Evolutionary conservation across 2,329 filamentous ascomycete species (phyloP).

Genomic region (Arthrobotrys sphaeroides): DNA sequence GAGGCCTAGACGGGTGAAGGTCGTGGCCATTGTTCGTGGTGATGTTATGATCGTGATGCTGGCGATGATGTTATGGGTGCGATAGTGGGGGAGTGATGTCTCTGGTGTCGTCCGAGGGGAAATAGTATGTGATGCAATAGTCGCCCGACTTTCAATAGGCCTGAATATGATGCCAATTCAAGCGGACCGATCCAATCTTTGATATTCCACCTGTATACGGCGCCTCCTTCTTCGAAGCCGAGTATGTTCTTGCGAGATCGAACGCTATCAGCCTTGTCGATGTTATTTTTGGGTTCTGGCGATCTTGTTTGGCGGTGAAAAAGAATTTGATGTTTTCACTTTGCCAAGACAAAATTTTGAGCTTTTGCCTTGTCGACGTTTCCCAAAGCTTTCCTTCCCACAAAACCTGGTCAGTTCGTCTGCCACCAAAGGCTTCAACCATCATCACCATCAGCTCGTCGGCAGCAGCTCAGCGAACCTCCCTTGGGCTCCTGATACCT

Average conservation of each 20-base stretch:
- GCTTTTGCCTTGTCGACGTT: conserved; percentile 27
- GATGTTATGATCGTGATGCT: background rate
- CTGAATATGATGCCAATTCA: too few relatives aligned
- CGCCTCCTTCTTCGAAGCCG: background rate
- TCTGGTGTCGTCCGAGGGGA: background rate
- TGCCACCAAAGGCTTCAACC: background rate
- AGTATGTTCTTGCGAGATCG: background rate
- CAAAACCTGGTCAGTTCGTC: background rate
- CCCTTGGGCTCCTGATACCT: too few relatives aligned
- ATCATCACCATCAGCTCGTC: background rate
- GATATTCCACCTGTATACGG: background rate
- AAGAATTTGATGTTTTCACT: conserved; percentile 4
- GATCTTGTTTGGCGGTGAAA: background rate
- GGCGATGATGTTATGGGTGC: background rate
- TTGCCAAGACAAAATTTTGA: conserved; percentile 49
- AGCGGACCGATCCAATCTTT: background rate
- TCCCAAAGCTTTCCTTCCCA: background rate
- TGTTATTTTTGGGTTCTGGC: background rate
- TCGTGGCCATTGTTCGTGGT: conserved; percentile 27
- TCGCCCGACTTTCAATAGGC: conserved; percentile 35
- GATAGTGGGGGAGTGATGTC: too few relatives aligned
- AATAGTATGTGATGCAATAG: background rate
- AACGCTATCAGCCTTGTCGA: background rate
- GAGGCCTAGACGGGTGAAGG: conserved; percentile 41
- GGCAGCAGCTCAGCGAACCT: background rate